Base-by-base conservation (phyloP, 768 basidiomycete species). In the Mycena galopus region DNA sequence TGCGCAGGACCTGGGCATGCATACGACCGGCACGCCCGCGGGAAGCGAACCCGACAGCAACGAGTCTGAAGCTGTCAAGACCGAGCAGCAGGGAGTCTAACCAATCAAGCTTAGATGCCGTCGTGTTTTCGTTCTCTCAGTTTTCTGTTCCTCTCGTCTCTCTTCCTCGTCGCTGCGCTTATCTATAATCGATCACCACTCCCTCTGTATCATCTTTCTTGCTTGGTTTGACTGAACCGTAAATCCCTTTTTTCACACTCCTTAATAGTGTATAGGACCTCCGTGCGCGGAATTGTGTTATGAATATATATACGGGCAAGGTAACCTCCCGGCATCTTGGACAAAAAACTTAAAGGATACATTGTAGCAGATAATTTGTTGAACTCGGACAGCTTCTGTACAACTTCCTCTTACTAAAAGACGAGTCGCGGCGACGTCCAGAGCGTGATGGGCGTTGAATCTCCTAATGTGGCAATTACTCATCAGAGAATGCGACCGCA, bases 1-100 rank as follows among this genome's bases (percentile, higher is more conserved):
- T 80, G 82, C 88, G 42, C 92, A 91, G 76, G 93, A 94, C 73
- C 78, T 95, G 74, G 88, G 87, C 67, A 86, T 94, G 77, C 86
- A 82, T 65, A 79, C 87, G 64, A 81, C 88, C 30, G 86, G 84
- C 75, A 86, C 89, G 63, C 85, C 88, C 65, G 77, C 75, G 60
- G 50, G 50, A 12, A 89, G 88, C 78, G 92, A 93, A 73, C 80
- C 90, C 65, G 93, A 93, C 37, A 85, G 87, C 66, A 90, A 92
- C 65, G 90, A 92, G 76, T 75, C 86, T 55, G 93, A 93, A 67
- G 75, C 88, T 56, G 89, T 93, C 72, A 94, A 94, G 85, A 82
- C 91, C 56, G 93, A 94, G 81, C 77, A 78, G 58, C 78, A 81
- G 58, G 77, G 80, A 65, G 80, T 80, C 71, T 86, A 77, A 81